Evolutionary conservation across 305 asterid genomes (phyloP), one percentile per base, ranked within the genome.

Genomic region (Fraxinus nigra): DNA sequence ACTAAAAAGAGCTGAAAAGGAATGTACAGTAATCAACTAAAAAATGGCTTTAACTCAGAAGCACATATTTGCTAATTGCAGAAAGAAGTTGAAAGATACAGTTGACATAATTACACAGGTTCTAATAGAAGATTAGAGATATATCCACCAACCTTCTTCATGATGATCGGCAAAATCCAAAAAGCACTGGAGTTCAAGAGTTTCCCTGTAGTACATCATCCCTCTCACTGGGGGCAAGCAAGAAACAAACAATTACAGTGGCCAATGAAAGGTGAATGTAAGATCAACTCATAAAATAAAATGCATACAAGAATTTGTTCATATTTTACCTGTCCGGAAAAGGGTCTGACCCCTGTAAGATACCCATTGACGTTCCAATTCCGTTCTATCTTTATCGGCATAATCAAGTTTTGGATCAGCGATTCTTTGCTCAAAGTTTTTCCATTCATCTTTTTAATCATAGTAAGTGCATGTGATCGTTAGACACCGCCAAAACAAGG

Each of bases 281-380:
- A 72, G 48, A 72, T 72, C 16, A 72, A 61, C 40, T 79, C 24
- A 3, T 28, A 82, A 75, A 76, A 76, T 65, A 30, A 79, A 82
- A 79, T 81, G 82, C 78, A 78, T 20, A 22, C 16, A 24, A 4
- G 48, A 74, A 48, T 76, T 34, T 73, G 78, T 35, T 34, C 59
- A 69, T 65, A 78, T 35, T 83, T 85, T 79, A 96, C 99, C 99
- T 91, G 99, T 97, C 83, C 98, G 93, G 63, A 98, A 94, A 79
- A 97, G 98, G 43, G 99, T 97, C 89, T 97, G 99, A 67, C 98
- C 99, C 85, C 99, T 90, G 88, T 92, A 91, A 59, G 99, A 97
- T 38, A 97, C 99, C 99, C 99, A 97, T 24, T 91, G 89, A 69
- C 98, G 97, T 37, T 84, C 93, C 83, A 88, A 84, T 79, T 97